A percentile compares a stretch with the other conserved stretches of the same genome.
phyloP scores from a whole-genome alignment of 1,284 basidiomycete genomes.

The Puccinia triticina region DNA sequence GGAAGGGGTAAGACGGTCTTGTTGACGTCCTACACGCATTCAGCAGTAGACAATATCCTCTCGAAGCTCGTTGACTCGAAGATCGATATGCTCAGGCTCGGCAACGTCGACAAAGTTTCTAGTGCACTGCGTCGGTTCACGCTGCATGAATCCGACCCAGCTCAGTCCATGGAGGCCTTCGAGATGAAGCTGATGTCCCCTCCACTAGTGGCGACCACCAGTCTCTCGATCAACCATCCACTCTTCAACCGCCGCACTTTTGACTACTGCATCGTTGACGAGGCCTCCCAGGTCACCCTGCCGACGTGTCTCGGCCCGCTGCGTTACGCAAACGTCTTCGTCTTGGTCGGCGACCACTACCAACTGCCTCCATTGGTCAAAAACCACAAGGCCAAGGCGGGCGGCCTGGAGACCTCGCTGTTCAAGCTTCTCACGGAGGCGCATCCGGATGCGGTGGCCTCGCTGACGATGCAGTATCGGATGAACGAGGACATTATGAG shows the following conservation, averaged over 20 bases:
- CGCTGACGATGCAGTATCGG: conserved; percentile 84
- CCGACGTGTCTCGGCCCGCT: conserved; percentile 93
- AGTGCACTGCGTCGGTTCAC: conserved; percentile 32
- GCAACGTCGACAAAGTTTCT: conserved; percentile 77
- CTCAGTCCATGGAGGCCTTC: conserved; percentile 73
- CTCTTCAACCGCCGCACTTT: conserved; percentile 82
- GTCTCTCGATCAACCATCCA: conserved; percentile 85
- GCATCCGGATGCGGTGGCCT: conserved; percentile 78
- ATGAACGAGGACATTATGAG: conserved; percentile 98
- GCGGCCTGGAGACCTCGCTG: conserved; percentile 84
- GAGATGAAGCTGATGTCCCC: conserved; percentile 80
- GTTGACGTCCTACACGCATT: conserved; percentile 91
- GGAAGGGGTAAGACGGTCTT: conserved; percentile 81
- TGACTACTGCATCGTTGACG: conserved; percentile 97
- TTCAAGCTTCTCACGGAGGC: conserved; percentile 85
- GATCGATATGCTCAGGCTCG: conserved; percentile 79
- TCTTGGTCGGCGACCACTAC: conserved; percentile 95
- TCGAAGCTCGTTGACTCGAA: conserved; percentile 68
- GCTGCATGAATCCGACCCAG: conserved; percentile 15
- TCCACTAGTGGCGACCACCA: conserved; percentile 92
- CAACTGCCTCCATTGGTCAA: conserved; percentile 85
- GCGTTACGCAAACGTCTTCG: conserved; percentile 83
- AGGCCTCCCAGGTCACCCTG: conserved; percentile 95
- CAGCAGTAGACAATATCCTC: conserved; percentile 93
- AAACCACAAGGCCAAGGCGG: conserved; percentile 75